phyloP scores from a whole-genome alignment of 305 asterid genomes.

The Fraxinus greggii region DNA sequence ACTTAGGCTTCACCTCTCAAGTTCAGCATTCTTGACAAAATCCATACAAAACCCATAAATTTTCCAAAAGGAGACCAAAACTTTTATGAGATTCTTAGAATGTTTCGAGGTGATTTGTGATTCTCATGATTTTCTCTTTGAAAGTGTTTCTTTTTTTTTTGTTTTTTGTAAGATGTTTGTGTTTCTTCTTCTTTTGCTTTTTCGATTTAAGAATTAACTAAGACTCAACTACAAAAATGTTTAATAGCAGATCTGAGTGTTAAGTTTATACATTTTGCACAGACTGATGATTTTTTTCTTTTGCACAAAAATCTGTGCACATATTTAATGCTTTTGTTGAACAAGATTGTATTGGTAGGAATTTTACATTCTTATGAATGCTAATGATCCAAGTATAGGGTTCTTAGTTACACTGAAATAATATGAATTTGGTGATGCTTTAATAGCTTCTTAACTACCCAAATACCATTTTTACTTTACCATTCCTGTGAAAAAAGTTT shows the following conservation, averaged over 20 bases:
- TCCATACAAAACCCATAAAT: slow-evolving; percentile 10
- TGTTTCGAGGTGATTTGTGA: slow-evolving; percentile 37
- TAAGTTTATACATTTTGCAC: slow-evolving; percentile 21
- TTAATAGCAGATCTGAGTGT: slow-evolving; percentile 36
- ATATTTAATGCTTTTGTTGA: neutral
- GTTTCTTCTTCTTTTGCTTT: neutral
- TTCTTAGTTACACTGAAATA: neutral
- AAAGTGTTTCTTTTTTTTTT: neutral
- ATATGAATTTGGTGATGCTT: neutral
- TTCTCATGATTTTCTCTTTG: neutral
- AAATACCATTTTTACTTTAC: neutral
- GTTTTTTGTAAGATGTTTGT: neutral
- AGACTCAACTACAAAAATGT: neutral
- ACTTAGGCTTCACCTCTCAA: slow-evolving; percentile 27
- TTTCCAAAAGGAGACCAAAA: neutral
- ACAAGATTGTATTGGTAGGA: neutral
- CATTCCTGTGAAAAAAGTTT: neutral
- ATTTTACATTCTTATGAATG: neutral
- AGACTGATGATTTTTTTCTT: slow-evolving; percentile 3
- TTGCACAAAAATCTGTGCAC: neutral
- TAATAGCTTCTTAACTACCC: neutral
- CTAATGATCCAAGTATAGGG: neutral
- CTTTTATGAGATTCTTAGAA: slow-evolving; percentile 22
- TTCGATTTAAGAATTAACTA: neutral
- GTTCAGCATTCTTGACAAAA: slow-evolving; percentile 32